These are phyloP conservation scores for Hypoxylon sp. DNA, from an alignment of 2,329 filamentous ascomycete species.

Conservation along the genomic window DNA sequence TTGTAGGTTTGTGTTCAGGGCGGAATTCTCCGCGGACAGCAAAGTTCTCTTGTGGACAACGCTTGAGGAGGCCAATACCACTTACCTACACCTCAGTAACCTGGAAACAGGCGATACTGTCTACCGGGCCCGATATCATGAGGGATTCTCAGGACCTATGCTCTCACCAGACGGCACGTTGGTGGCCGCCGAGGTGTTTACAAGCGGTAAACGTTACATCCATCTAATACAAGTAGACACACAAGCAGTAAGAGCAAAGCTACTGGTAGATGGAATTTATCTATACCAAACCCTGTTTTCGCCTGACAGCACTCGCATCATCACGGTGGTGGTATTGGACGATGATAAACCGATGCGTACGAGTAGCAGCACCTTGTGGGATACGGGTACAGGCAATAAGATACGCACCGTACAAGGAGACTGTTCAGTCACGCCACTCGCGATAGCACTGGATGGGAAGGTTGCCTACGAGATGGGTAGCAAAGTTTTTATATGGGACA, in stretches of 20 bases:
- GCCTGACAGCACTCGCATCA: slow-evolving; percentile 4
- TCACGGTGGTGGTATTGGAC: too few relatives aligned
- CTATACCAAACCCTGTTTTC: too few relatives aligned
- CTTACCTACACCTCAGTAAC: not conserved
- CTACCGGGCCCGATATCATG: not conserved
- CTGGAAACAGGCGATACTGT: not conserved
- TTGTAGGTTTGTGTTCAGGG: too few relatives aligned
- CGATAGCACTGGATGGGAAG: slow-evolving; percentile 11
- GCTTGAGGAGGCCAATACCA: too few relatives aligned
- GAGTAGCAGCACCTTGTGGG: slow-evolving; percentile 8
- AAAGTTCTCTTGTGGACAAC: too few relatives aligned
- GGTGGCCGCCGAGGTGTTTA: too few relatives aligned
- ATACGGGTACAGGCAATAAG: not conserved
- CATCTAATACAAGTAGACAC: not conserved
- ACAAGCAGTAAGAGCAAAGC: not conserved
- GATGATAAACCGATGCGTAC: too few relatives aligned
- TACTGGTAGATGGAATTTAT: too few relatives aligned
- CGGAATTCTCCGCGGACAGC: too few relatives aligned
- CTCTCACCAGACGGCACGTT: slow-evolving; percentile 13
- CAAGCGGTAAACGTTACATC: not conserved
- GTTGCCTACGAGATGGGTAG: not conserved
- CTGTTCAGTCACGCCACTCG: too few relatives aligned
- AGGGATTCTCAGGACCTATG: not conserved
- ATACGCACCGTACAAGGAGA: not conserved
- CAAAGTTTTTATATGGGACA: slow-evolving; percentile 7